These are phyloP conservation scores for Pelargonium australe DNA, from an alignment of 441 rosid species.

Conservation along the genomic window DNA sequence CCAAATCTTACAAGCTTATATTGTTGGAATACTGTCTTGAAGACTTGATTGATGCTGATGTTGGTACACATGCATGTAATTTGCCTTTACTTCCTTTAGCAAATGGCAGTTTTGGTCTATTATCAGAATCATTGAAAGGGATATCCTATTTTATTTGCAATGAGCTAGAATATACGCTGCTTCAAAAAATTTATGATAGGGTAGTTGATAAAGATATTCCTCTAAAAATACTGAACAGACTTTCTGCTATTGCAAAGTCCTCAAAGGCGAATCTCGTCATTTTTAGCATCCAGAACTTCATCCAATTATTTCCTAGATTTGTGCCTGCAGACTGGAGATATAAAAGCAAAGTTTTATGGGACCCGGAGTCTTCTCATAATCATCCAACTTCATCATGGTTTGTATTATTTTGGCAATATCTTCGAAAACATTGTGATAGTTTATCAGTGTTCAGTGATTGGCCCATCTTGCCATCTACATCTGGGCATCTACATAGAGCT, in stretches of 20 bases:
- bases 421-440: constrained; percentile 52
- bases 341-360: constrained; percentile 66
- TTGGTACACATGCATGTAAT: constrained; percentile 50
- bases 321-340: constrained; percentile 85
- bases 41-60: constrained; percentile 81
- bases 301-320: constrained; percentile 65
- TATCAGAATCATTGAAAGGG: constrained; percentile 54
- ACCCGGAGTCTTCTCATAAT: constrained; percentile 47
- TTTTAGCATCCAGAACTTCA: constrained; percentile 52
- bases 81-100: constrained; percentile 85
- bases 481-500: constrained; percentile 75
- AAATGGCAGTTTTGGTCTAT: constrained; percentile 74
- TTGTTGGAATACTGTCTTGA: constrained; percentile 94
- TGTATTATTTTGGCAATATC: constrained; percentile 81
- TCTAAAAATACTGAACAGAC: constrained; percentile 49
- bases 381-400: constrained; percentile 87
- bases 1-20: constrained; percentile 62
- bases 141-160: constrained; percentile 61
- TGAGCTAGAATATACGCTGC: constrained; percentile 66
- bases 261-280: constrained; percentile 54
- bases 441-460: constrained; percentile 76
- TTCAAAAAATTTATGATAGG: constrained; percentile 61
- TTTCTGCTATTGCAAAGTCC: constrained; percentile 64
- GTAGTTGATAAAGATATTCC: constrained; percentile 73
- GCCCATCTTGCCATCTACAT: constrained; percentile 91